Evolutionary conservation across 2,329 filamentous ascomycete species (phyloP).

Genomic region (Colletotrichum endophyticum): DNA sequence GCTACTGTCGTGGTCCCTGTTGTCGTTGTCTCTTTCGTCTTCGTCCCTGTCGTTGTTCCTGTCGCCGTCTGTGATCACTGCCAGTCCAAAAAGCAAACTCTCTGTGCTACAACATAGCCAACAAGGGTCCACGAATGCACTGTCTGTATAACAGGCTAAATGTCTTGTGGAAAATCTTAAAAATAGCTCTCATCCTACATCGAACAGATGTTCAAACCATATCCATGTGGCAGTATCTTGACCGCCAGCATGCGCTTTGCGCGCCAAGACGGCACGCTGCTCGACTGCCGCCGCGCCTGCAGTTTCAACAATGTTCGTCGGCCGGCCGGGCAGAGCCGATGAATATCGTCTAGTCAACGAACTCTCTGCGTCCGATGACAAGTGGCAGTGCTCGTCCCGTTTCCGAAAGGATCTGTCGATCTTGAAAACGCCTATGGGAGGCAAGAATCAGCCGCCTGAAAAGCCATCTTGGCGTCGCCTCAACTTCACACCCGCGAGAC

Average conservation of each 20-base stretch:
- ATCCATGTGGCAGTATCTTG: not conserved
- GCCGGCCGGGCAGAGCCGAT: not conserved
- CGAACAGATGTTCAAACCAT: not conserved
- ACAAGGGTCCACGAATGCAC: not conserved
- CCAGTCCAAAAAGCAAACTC: not conserved
- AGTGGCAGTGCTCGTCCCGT: not conserved
- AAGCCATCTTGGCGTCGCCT: not conserved
- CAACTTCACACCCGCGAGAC: not conserved
- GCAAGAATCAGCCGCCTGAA: not conserved
- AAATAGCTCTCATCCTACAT: not conserved
- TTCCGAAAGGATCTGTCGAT: not conserved
- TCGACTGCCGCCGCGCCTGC: not conserved
- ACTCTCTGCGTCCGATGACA: not conserved
- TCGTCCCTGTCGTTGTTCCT: not conserved
- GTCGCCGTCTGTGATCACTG: not conserved
- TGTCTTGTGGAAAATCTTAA: not conserved
- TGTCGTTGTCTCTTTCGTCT: rapidly evolving
- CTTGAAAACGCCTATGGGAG: not conserved
- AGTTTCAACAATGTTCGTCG: not conserved
- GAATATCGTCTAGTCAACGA: not conserved
- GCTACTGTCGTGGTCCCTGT: not conserved
- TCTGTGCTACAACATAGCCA: not conserved
- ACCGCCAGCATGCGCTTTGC: not conserved
- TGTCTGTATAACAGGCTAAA: not conserved
- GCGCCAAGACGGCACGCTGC: not conserved